phyloP scores from a whole-genome alignment of 495 filamentous ascomycete species.

The Aspergillus funiculosus region DNA sequence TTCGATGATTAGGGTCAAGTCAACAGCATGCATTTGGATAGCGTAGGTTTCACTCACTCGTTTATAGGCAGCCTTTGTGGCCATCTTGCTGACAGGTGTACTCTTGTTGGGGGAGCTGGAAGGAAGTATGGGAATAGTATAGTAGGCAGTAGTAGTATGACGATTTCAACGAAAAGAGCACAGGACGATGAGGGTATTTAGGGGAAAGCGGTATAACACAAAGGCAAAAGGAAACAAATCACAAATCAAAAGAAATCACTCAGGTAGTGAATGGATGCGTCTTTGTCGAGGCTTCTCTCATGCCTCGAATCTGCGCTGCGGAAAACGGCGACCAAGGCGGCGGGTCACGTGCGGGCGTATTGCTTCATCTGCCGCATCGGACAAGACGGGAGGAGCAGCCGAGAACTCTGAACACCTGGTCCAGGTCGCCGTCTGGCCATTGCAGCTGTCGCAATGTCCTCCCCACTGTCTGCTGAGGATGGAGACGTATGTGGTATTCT shows the following conservation, averaged over 20 bases:
- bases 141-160: not conserved
- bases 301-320: not conserved
- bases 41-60: conserved; percentile 51
- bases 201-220: too few species aligned
- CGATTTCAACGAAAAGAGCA: not conserved
- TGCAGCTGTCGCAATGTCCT: conserved; percentile 41
- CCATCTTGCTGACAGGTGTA: conserved; percentile 47
- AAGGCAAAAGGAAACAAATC: too few species aligned
- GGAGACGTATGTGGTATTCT: conserved; percentile 30
- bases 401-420: conserved; percentile 18
- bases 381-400: conserved; percentile 2
- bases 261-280: too few species aligned
- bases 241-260: too few species aligned
- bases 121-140: not conserved
- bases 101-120: not conserved
- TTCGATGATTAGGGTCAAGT: conserved; percentile 20
- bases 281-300: not conserved
- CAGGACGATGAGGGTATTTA: too few species aligned
- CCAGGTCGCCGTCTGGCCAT: conserved; percentile 25
- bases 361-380: conserved; percentile 15
- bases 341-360: conserved; percentile 27
- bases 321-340: conserved; percentile 1
- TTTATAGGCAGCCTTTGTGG: conserved; percentile 76
- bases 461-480: conserved; percentile 39
- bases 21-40: too few species aligned